phyloP scores from a whole-genome alignment of 805 yeast genomes.

The Allodekkera sacchari region DNA sequence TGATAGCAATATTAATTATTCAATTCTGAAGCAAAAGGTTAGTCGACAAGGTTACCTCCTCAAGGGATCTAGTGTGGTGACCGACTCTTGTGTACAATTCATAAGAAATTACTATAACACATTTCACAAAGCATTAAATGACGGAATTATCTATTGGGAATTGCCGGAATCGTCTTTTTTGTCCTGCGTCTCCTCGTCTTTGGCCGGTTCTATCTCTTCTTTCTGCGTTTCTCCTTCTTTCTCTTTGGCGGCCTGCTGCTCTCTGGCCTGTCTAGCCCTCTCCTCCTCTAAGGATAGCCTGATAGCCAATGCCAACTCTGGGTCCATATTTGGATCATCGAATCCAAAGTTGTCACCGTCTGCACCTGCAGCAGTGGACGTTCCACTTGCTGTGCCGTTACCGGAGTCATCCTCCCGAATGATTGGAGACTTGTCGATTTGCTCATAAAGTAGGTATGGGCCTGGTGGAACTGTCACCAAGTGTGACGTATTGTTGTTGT shows the following conservation, averaged over 20 bases:
- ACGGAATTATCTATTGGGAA: no score
- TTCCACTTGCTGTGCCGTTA: constrained; percentile 31
- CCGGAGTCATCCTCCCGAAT: constrained; percentile 55
- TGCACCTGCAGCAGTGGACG: constrained; percentile 27
- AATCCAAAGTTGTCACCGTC: constrained; percentile 52
- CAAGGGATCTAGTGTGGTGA: no score
- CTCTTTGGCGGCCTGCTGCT: constrained; percentile 29
- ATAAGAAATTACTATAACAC: no score
- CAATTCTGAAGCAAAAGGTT: no score
- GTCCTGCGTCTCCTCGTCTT: constrained; percentile 9
- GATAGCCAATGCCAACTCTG: constrained; percentile 93
- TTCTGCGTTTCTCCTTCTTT: constrained; percentile 17
- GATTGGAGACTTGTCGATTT: constrained; percentile 67
- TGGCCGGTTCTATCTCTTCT: constrained; percentile 5
- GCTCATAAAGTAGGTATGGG: constrained; percentile 75
- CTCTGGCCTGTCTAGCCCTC: constrained; percentile 81
- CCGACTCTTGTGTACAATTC: no score
- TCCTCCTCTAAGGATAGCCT: constrained; percentile 94
- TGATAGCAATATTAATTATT: no score
- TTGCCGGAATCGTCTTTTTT: constrained; percentile 11
- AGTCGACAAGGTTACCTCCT: no score
- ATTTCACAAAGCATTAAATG: no score
- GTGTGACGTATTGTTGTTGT: constrained; percentile 71
- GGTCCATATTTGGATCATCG: constrained; percentile 87
- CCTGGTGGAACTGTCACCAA: constrained; percentile 85